Conservation (phyloP, 139 green algal species). For the Desmodesmus armatus region DNA sequence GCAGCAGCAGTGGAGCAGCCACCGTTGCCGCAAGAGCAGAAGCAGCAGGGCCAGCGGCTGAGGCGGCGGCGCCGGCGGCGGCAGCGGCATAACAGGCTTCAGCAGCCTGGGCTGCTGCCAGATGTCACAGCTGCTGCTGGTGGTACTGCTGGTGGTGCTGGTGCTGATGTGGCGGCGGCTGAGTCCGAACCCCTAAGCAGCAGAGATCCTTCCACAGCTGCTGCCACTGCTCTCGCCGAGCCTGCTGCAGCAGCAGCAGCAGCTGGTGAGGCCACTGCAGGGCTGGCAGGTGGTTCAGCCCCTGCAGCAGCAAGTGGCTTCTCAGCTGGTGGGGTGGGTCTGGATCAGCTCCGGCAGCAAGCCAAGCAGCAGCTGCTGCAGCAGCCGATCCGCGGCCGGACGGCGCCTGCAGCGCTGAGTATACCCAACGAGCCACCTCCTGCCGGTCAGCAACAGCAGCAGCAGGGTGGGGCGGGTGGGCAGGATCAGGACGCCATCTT, state of each 20-base stretch:
- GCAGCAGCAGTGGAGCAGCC: not conserved
- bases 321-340: not conserved
- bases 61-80: not conserved
- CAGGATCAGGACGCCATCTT: not conserved
- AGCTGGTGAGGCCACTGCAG: not conserved
- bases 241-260: not conserved
- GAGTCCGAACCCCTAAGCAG: too few species aligned
- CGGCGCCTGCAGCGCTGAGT: not conserved
- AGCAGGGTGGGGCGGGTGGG: not conserved
- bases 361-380: constrained; percentile 11
- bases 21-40: not conserved
- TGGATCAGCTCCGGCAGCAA: not conserved
- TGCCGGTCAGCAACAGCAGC: constrained; percentile 3
- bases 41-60: not conserved
- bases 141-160: too few species aligned
- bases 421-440: not conserved
- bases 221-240: not conserved
- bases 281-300: not conserved
- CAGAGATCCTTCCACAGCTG: not conserved
- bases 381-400: not conserved
- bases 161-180: too few species aligned
- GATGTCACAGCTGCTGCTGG: too few species aligned
- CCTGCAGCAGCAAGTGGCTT: not conserved
- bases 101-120: too few species aligned
- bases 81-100: not conserved